phyloP scores from a whole-genome alignment of 2,329 filamentous ascomycete species.

The Neonectria sp. region DNA sequence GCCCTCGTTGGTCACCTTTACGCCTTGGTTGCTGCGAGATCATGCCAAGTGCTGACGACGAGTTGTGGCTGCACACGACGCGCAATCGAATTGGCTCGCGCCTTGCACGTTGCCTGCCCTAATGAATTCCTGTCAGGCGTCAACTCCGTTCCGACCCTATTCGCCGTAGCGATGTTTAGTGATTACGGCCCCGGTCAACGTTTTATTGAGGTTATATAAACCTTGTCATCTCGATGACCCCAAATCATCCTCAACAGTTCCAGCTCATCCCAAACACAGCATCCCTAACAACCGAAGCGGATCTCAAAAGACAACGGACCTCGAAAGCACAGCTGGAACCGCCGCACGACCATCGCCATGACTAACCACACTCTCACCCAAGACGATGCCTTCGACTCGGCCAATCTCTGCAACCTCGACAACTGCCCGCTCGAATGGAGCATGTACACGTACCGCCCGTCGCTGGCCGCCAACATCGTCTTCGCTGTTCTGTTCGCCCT shows the following conservation, averaged over 20 bases:
- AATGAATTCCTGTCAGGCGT: background rate
- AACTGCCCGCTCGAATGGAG: conserved; percentile 62
- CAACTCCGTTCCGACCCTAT: background rate
- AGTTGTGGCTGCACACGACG: conserved; percentile 10
- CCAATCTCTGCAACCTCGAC: conserved; percentile 63
- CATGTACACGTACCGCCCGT: conserved; percentile 69
- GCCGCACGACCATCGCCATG: background rate
- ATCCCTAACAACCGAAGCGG: background rate
- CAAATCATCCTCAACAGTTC: background rate
- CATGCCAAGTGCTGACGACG: conserved; percentile 14
- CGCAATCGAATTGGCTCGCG: conserved; percentile 16
- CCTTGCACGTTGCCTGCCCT: background rate
- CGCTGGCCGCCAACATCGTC: conserved; percentile 66
- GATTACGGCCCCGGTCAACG: background rate
- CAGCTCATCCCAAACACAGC: background rate
- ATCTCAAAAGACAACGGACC: background rate
- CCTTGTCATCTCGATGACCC: background rate
- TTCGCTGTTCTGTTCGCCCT: conserved; percentile 67
- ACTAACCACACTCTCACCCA: conserved; percentile 37
- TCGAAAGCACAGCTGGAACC: background rate
- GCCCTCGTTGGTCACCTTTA: background rate
- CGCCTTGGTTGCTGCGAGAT: background rate
- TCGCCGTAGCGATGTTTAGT: background rate
- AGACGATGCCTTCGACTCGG: conserved; percentile 57
- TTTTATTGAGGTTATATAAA: background rate